Evolutionary conservation across 306 rosid species (phyloP), one percentile per base, ranked within the genome.

Genomic region (Medicago arabica): DNA sequence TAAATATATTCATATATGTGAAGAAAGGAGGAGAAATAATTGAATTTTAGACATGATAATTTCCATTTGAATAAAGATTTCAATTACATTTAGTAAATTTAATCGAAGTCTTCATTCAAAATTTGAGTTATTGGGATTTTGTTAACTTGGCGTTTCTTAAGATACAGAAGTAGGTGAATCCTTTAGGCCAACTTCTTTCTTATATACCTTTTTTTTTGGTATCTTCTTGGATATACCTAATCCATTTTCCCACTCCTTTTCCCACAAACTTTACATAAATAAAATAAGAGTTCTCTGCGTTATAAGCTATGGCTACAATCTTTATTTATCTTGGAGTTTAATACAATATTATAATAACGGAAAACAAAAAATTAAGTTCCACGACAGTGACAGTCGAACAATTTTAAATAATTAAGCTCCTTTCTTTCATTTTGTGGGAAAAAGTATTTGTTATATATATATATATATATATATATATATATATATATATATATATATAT

Each of bases 151-250:
- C 17, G 18, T 49, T 49, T 15, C 55, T 49, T 49, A 49, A 49
- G 55, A 49, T 44, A 53, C 12, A 69, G 63, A 75, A 85, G 86
- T 87, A 72, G 88, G 81, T 85, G 67, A 75, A 80, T 70, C 83
- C 77, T 78, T 74, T 68, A 76, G 78, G 55, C 59, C 58, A 36
- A 59, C 50, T 34, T 63, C 4, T 61, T 36, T 28, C 4, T 13
- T n/a, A 17, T 66, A 18, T 73, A 28, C 3, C 69, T 63, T 57
- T 46, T 50, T 69, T 47, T 75, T 12, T 51, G 61, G n/a, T 82
- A 80, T 75, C 21, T 78, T 80, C 65, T 75, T 67, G 18, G 80
- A 59, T 73, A 61, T 66, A 85, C 92, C 95, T 87, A 89, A 86
- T 86, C 95, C 89, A 73, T 60, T 44, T 73, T 54, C 61, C 57